phyloP scores from a whole-genome alignment of 257 asterid species.

The Nicotiana noctiflora region DNA sequence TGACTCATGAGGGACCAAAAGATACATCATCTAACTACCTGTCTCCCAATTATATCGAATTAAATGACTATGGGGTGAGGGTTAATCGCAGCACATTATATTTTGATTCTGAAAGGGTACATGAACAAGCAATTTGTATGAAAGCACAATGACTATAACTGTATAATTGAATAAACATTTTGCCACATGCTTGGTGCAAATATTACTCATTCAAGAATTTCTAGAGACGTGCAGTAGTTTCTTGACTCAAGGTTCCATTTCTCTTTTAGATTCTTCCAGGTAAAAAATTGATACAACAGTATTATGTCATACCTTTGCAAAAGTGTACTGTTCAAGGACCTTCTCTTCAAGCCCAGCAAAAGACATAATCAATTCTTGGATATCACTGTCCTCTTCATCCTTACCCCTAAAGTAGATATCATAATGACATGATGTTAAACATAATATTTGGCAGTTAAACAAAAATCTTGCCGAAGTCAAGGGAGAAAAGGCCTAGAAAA shows the following conservation, averaged over 20 bases:
- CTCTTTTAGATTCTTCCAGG: neutral
- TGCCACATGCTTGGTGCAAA: neutral
- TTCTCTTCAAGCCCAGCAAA: conserved; percentile 88
- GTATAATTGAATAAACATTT: neutral
- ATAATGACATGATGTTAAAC: conserved; percentile 12
- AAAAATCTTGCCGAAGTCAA: neutral
- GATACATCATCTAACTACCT: neutral
- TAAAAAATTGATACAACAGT: neutral
- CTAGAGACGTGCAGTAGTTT: neutral
- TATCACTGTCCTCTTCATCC: conserved; percentile 66
- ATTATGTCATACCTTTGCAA: conserved; percentile 62
- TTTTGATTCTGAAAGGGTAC: neutral
- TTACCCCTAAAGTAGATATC: conserved; percentile 42
- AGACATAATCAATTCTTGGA: conserved; percentile 69
- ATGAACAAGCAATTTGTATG: neutral
- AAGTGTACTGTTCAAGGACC: conserved; percentile 83
- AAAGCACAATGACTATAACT: neutral
- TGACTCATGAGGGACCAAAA: neutral
- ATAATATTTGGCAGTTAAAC: conserved; percentile 13
- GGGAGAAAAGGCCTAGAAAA: neutral
- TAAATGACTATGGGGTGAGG: neutral
- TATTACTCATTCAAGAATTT: conserved; percentile 2
- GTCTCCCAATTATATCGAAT: neutral
- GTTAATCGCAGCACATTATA: neutral
- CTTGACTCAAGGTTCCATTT: neutral